A percentile compares a stretch with the other conserved stretches of the same genome.
phyloP scores from a whole-genome alignment of 2,329 filamentous ascomycete genomes.

The Alternaria triticimaculans region DNA sequence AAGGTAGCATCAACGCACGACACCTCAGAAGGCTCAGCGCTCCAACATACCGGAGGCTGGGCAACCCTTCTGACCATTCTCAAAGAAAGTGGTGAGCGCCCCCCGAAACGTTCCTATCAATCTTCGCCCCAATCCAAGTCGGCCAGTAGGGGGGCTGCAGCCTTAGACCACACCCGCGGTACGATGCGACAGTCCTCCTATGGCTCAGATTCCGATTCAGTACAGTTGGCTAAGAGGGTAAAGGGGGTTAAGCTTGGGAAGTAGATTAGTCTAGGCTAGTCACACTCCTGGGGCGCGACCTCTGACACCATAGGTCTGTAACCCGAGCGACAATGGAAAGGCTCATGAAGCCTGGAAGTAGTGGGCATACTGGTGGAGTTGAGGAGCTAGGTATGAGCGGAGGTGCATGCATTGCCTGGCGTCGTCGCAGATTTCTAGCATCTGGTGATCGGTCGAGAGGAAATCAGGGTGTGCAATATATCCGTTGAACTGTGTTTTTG shows the following conservation, averaged over 20 bases:
- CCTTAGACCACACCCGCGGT: slow-evolving; percentile 27
- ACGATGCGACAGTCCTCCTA: slow-evolving; percentile 35
- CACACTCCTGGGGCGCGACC: slow-evolving; percentile 22
- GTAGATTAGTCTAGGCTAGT: slow-evolving; percentile 23
- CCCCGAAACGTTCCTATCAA: slow-evolving; percentile 70
- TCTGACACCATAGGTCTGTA: slow-evolving; percentile 28
- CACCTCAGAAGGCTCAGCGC: slow-evolving; percentile 78
- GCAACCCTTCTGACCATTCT: slow-evolving; percentile 91
- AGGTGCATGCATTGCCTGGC: slow-evolving; percentile 12
- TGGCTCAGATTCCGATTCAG: slow-evolving; percentile 59
- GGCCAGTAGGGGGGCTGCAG: slow-evolving; percentile 49
- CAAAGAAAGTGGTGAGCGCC: slow-evolving; percentile 96
- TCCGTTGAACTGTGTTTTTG: neutral
- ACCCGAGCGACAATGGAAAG: slow-evolving; percentile 16
- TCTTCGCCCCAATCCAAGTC: slow-evolving; percentile 36
- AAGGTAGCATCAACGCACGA: slow-evolving; percentile 83
- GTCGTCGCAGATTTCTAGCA: neutral
- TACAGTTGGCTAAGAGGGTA: slow-evolving; percentile 69
- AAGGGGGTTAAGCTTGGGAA: slow-evolving; percentile 64
- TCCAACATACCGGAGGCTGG: slow-evolving; percentile 90
- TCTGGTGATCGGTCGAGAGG: neutral
- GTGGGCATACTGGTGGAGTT: slow-evolving; percentile 3
- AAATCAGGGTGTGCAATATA: slow-evolving; percentile 13
- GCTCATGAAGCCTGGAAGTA: neutral
- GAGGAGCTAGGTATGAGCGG: neutral